Base-by-base conservation (phyloP, 2,329 filamentous ascomycete species). In the Exophiala calicioides region DNA sequence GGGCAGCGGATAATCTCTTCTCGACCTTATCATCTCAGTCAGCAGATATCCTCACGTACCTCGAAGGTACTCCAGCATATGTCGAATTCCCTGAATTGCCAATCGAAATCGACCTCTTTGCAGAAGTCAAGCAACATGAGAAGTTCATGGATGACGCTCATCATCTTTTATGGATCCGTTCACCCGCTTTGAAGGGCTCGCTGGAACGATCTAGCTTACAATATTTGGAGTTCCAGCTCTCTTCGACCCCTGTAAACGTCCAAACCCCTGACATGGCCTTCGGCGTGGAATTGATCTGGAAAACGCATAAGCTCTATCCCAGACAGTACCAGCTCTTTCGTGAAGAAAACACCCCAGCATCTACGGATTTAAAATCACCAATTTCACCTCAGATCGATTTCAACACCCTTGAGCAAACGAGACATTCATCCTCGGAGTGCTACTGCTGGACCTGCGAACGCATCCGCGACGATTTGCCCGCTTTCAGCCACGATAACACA, bases 401-500 rank as follows among this genome's bases (percentile, higher is more conserved):
- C 19, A 27, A 26, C 27, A n/a, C 32, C 13, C 32, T 35, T 20
- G 16, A 35, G 5, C 10, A 6, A 26, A 10, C 26, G 12, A 34
- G 13, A 35, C 15, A 12, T 21, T 2, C 26, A 21, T 3, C 34
- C 18, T 32, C 21, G 32, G 12, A 18, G 13, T 55, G 52, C 33
- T 47, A 39, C 10, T 55, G 52, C 30, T 55, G 52, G 52, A 44
- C 45, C 1, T 55, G 52, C 29, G 48, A 55, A 31, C 44, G 52
- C n/a, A 43, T 55, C 15, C 40, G 48, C 3, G 49, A 55, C 24
- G 45, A 55, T 10, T 10, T 33, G 13, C 30, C 30, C n/a, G n/a
- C n/a, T n/a, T n/a, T n/a, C n/a, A n/a, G n/a, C n/a, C n/a, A n/a
- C n/a, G n/a, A n/a, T n/a, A n/a, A n/a, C n/a, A n/a, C n/a, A n/a